Evolutionary conservation across 192 early-diverging fungal genomes (phyloP), one percentile per base, ranked within the genome.

Genomic region (Coemansia sp.): DNA sequence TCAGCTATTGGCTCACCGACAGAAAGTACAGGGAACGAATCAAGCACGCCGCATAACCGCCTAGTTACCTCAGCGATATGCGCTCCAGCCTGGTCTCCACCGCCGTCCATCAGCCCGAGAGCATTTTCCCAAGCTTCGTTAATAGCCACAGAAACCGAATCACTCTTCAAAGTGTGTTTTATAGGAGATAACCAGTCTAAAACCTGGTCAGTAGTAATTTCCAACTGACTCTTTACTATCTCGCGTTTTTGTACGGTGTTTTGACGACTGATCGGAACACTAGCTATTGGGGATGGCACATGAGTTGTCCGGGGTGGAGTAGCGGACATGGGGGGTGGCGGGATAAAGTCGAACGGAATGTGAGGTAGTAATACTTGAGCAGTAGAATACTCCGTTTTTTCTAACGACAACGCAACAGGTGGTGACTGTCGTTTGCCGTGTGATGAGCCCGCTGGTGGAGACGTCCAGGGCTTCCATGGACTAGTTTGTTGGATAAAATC

Each of bases 61-160:
- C 52, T 63, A 18, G 76, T 68, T 15, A 83, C 75, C 44, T 83
- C 81, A 0, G 64, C 73, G n/a, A 73, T 78, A 67, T 83, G 80
- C 1, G 40, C 27, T 2, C 34, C 54, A 54, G 34, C 34, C 75
- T 41, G 43, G 20, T 65, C 20, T 52, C 44, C 47, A 0, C 47
- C 47, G 4, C 80, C 80, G 51, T 76, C 80, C 73, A 83, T 67
- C 38, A 83, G 46, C 0, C 76, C 76, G 29, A 54, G 70, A 12
- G 76, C 81, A 8, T 33, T 68, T 38, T 67, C 69, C 81, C 81
- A 83, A 12, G 76, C 76, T 10, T 34, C 55, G 11, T 20, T 11
- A 60, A 72, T 60, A 60, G 57, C 5, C 57, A 36, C 5, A 1
- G 54, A 12, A 15, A n/a, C 57, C 2, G 57, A 33, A n/a, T 60